These are phyloP conservation scores for Vaccinium corymbosum DNA, from an alignment of 148 eudicot genomes.

Conservation along the genomic window DNA sequence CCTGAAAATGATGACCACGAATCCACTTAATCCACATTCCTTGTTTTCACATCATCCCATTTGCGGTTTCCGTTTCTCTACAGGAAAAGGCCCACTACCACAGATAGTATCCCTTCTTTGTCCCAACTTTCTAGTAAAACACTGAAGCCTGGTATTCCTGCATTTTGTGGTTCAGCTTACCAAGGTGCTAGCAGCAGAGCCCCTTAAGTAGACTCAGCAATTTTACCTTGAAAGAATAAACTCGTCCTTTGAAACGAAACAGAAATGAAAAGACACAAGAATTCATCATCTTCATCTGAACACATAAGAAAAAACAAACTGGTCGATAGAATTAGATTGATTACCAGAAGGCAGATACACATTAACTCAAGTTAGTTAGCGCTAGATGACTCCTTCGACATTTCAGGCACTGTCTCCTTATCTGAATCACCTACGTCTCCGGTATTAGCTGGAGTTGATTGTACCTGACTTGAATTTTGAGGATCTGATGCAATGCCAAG, in stretches of 20 bases:
- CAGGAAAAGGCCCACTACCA: neutral
- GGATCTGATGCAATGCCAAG: slow-evolving; percentile 67
- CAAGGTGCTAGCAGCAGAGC: neutral
- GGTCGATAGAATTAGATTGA: neutral
- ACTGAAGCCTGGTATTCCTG: neutral
- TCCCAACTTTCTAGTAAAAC: neutral
- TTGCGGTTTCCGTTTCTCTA: neutral
- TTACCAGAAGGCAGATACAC: neutral
- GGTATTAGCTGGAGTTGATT: slow-evolving; percentile 37
- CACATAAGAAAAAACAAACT: neutral
- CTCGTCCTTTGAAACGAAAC: slow-evolving; percentile 8
- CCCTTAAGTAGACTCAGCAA: neutral
- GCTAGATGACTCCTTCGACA: slow-evolving; percentile 50
- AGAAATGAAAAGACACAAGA: neutral
- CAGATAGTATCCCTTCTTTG: neutral
- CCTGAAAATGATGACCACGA: neutral
- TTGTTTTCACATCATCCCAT: neutral
- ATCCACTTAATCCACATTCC: neutral
- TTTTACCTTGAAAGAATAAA: neutral
- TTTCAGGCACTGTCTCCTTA: slow-evolving; percentile 50
- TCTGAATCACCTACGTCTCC: slow-evolving; percentile 48
- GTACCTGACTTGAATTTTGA: slow-evolving; percentile 47
- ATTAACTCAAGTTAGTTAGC: slow-evolving; percentile 28
- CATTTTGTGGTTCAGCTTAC: neutral
- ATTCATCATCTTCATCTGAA: neutral